Conservation (phyloP, 2,329 filamentous ascomycete genomes). For the Setomelanomma holmii region DNA sequence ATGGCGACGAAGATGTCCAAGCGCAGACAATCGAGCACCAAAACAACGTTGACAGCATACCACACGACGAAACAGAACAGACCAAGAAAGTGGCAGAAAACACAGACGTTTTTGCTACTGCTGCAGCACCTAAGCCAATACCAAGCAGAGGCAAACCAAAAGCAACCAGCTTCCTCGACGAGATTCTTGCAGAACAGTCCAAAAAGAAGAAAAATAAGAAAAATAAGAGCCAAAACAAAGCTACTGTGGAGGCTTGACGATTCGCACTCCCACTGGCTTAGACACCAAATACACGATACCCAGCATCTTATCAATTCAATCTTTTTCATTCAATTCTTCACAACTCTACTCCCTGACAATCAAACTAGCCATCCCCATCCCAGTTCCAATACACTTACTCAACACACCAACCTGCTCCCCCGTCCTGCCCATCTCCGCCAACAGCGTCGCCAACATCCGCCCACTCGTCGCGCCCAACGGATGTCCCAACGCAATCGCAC, state of each 20-base stretch:
- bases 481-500: slow-evolving; percentile 92
- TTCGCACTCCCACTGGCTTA: neutral
- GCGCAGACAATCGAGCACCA: no score
- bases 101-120: slow-evolving; percentile 11
- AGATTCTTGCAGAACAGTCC: slow-evolving; percentile 57
- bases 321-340: slow-evolving; percentile 58
- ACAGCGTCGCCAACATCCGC: slow-evolving; percentile 76
- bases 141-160: slow-evolving; percentile 38
- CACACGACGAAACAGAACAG: neutral
- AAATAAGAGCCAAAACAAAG: neutral
- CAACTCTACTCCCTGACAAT: slow-evolving; percentile 54
- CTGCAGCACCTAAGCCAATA: slow-evolving; percentile 14
- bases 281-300: neutral
- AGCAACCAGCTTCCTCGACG: slow-evolving; percentile 62
- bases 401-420: slow-evolving; percentile 81
- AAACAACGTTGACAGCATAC: neutral
- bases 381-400: slow-evolving; percentile 77
- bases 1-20: slow-evolving; percentile 21
- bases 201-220: slow-evolving; percentile 58
- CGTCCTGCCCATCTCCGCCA: slow-evolving; percentile 71
- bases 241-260: neutral
- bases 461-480: slow-evolving; percentile 89
- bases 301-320: slow-evolving; percentile 36
- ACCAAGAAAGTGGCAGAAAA: slow-evolving; percentile 1
- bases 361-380: slow-evolving; percentile 62